Base-by-base conservation (phyloP, 2,329 filamentous ascomycete genomes). In the Trichoderma atrobrunneum region DNA sequence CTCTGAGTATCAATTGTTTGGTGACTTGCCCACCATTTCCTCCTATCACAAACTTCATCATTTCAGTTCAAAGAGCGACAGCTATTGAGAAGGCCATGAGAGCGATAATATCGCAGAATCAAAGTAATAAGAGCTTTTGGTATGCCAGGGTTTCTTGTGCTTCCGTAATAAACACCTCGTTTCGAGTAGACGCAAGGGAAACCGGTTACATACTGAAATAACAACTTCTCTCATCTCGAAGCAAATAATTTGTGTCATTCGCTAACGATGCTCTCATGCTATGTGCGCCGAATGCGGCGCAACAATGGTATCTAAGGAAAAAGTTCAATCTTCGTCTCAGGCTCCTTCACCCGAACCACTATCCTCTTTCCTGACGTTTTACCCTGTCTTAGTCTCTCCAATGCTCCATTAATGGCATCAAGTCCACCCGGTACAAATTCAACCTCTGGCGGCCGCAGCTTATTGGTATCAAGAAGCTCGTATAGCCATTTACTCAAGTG, bases 401-500 rank as follows among this genome's bases (percentile, higher is more conserved):
- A 28, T n/a, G 70, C 63, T 3, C 36, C 70, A 21, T 72, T 72
- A 10, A 72, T 60, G 7, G 63, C 70, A 16, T 32, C 70, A 4
- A 72, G 70, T 24, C 63, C 70, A 5, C 63, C 70, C 4, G 63
- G 28, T 18, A 72, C 30, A 12, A 60, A 59, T 18, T 70, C 63
- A 3, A 70, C 65, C 12, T 61, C 65, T 2, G 70, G 65, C 14
- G 65, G 64, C 3, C 39, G 65, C 12, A 72, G 14, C 39, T 36
- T 63, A 11, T 54, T 24, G 16, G 48, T 62, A 34, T 72, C 54
- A 18, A 72, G 70, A 2, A 72, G 43, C 30, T 72, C 70, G 6
- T 72, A 70, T 2, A 72, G 43, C 70, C 70, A 72, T 16, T 72
- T 69, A 26, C 70, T 72, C 39, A 72, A 12, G 32, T 72, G 56